Conservation (phyloP, 2,329 filamentous ascomycete species). For the Endoconidiophora polonica region DNA sequence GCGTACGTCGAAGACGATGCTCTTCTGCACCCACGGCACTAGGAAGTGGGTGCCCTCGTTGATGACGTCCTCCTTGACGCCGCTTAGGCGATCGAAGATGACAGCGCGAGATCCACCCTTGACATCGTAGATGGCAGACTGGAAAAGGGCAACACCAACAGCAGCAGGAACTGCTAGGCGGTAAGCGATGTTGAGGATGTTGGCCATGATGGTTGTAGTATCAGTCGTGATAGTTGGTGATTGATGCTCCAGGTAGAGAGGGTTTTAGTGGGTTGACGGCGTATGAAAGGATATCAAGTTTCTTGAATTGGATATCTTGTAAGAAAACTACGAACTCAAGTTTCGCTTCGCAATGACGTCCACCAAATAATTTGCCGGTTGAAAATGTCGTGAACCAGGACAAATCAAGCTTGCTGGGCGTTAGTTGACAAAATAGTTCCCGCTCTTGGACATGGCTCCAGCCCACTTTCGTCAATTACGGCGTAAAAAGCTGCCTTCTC, state of each 20-base stretch:
- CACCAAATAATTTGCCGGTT: no score
- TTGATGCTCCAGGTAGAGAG: not conserved
- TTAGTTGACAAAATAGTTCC: not conserved
- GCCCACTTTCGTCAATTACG: not conserved
- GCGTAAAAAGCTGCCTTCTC: not conserved
- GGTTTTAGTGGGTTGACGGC: not conserved
- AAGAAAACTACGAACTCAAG: no score
- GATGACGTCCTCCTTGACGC: constrained; percentile 82
- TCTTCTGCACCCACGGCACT: constrained; percentile 86
- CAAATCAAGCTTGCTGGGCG: no score
- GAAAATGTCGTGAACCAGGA: no score
- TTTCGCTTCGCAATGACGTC: no score
- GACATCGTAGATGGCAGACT: constrained; percentile 88
- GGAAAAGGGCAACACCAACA: constrained; percentile 47
- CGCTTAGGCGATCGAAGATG: constrained; percentile 87
- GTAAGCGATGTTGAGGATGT: constrained; percentile 41
- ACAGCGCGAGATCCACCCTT: constrained; percentile 86
- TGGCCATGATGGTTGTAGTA: constrained; percentile 12
- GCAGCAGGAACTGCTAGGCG: constrained; percentile 57
- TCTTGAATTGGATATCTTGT: not conserved
- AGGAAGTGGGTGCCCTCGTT: constrained; percentile 97
- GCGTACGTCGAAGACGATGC: constrained; percentile 89
- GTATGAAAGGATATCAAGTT: not conserved
- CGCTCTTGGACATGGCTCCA: not conserved
- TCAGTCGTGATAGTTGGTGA: constrained; percentile 1